Conservation (phyloP, 2,329 filamentous ascomycete species). For the Ophiosphaerella herpotricha region DNA sequence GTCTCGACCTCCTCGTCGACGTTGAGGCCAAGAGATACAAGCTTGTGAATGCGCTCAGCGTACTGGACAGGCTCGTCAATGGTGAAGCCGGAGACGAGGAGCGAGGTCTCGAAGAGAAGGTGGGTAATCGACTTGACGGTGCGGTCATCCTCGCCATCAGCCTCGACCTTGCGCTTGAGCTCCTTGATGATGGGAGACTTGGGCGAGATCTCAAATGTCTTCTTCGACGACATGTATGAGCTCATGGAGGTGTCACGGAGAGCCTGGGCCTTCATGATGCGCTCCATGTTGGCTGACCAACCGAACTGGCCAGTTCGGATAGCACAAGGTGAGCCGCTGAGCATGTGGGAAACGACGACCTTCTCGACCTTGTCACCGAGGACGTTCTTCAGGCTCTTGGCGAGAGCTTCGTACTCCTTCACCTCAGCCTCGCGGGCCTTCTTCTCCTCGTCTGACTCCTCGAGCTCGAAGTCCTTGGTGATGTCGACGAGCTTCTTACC, state of each 20-base stretch:
- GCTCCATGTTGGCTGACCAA: conserved; percentile 99
- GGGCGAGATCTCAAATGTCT: conserved; percentile 99
- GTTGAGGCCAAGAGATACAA: conserved; percentile 96
- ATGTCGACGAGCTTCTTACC: conserved; percentile 99
- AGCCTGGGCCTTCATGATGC: conserved; percentile 99
- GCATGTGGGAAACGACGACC: conserved; percentile 98
- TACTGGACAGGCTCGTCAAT: conserved; percentile 98
- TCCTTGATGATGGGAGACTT: conserved; percentile 97
- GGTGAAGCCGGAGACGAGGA: conserved; percentile 98
- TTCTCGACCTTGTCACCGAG: conserved; percentile 99
- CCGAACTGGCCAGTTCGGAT: conserved; percentile 99
- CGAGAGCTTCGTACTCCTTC: conserved; percentile 94
- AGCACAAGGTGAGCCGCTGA: conserved; percentile 90
- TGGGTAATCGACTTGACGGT: conserved; percentile 99
- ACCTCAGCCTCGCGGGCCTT: conserved; percentile 90
- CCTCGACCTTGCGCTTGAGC: conserved; percentile 98
- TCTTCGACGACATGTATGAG: conserved; percentile 99
- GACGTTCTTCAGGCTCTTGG: conserved; percentile 98
- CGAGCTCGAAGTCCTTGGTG: conserved; percentile 99
- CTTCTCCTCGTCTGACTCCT: conserved; percentile 99
- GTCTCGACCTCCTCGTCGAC: conserved; percentile 91
- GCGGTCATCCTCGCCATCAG: conserved; percentile 96
- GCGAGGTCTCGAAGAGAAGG: conserved; percentile 97
- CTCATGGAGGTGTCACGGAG: conserved; percentile 99
- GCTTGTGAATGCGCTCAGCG: conserved; percentile 99